Evolutionary conservation across 805 yeast species (phyloP).

Genomic region (Saturnispora mendoncae): DNA sequence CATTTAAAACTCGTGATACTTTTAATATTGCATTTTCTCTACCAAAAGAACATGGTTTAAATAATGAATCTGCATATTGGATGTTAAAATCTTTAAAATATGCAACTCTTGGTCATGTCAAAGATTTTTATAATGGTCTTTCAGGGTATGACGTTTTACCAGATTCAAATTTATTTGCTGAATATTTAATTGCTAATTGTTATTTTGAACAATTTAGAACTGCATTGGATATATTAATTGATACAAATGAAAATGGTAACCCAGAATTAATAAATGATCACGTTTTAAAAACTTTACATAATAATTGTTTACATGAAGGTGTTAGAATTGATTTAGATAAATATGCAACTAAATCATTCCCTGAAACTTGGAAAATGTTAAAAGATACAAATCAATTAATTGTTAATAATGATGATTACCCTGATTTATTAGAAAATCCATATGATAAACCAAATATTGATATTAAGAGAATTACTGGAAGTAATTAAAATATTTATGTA

Average conservation of each 20-base stretch:
- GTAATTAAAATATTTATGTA: background rate
- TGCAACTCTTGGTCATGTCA: constrained; percentile 45
- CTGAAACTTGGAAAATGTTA: constrained; percentile 32
- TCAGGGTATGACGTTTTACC: constrained; percentile 47
- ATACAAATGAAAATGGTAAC: constrained; percentile 39
- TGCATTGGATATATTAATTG: constrained; percentile 44
- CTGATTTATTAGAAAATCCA: constrained; percentile 23
- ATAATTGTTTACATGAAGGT: constrained; percentile 34
- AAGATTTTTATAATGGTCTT: constrained; percentile 52
- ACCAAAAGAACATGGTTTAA: constrained; percentile 43
- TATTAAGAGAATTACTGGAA: constrained; percentile 9
- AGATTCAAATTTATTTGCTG: constrained; percentile 42
- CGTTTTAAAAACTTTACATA: constrained; percentile 39
- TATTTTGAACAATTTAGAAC: constrained; percentile 51
- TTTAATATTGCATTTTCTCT: constrained; percentile 51
- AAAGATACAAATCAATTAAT: constrained; percentile 25
- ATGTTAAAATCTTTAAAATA: constrained; percentile 58
- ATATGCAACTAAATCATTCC: constrained; percentile 33
- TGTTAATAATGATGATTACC: constrained; percentile 26
- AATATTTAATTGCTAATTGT: constrained; percentile 61
- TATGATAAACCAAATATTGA: constrained; percentile 16
- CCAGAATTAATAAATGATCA: constrained; percentile 33
- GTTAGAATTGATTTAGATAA: constrained; percentile 29
- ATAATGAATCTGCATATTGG: constrained; percentile 55
- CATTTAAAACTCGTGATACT: constrained; percentile 46